Conservation (phyloP, 176 grass and related monocot species). For the Bolboschoenus planiculmis region DNA sequence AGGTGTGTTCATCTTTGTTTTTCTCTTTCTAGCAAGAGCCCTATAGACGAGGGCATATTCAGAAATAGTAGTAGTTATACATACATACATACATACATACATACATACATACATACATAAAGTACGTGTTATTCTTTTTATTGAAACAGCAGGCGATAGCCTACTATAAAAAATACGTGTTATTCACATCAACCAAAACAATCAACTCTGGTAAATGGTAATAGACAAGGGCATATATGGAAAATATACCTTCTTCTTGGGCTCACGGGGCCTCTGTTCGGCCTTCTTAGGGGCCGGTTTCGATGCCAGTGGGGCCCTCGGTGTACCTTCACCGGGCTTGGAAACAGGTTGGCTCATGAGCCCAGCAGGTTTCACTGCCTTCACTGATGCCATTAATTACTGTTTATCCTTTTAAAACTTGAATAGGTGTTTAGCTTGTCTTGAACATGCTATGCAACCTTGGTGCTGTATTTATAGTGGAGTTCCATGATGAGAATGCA, state of each 20-base stretch:
- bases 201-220: neutral
- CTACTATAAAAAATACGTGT: no score
- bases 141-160: no score
- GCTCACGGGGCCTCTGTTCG: conserved; percentile 59
- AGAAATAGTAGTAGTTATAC: neutral
- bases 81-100: no score
- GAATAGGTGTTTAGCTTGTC: conserved; percentile 17
- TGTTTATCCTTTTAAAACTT: neutral
- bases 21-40: neutral
- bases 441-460: conserved; percentile 22
- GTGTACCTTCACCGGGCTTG: conserved; percentile 41
- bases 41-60: neutral
- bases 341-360: conserved; percentile 30
- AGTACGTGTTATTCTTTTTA: no score
- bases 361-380: conserved; percentile 45
- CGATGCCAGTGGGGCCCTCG: conserved; percentile 35
- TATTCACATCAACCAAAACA: neutral
- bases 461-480: conserved; percentile 57
- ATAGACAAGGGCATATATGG: neutral
- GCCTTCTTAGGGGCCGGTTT: conserved; percentile 70
- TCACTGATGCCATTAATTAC: conserved; percentile 55
- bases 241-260: conserved; percentile 66
- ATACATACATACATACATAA: no score
- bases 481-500: neutral
- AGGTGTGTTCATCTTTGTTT: neutral